Conservation (phyloP, 2,329 filamentous ascomycete species). For the Alternaria incomplexa region DNA sequence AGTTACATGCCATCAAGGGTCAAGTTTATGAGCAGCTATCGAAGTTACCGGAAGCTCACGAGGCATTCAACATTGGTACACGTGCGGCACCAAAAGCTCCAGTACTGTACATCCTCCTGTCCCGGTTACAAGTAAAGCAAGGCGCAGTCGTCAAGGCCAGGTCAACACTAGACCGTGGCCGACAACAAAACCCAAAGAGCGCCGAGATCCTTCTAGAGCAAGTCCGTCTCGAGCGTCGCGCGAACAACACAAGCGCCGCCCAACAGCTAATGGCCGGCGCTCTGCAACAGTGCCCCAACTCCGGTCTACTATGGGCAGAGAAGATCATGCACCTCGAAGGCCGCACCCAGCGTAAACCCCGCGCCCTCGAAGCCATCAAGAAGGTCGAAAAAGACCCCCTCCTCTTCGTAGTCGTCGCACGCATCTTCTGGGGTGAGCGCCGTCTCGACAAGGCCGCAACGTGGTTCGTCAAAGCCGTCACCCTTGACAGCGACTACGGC, state of each 20-base stretch:
- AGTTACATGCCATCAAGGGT: constrained; percentile 98
- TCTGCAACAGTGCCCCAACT: constrained; percentile 87
- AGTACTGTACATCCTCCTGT: constrained; percentile 86
- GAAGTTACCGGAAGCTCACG: constrained; percentile 82
- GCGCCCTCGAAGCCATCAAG: constrained; percentile 92
- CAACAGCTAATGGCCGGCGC: constrained; percentile 93
- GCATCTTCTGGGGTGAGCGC: constrained; percentile 95
- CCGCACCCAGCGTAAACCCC: constrained; percentile 89
- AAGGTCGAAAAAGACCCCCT: constrained; percentile 92
- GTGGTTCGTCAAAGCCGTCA: constrained; percentile 96
- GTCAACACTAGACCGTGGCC: constrained; percentile 88
- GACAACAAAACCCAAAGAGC: constrained; percentile 84
- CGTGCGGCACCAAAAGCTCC: constrained; percentile 85
- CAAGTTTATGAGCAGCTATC: constrained; percentile 90
- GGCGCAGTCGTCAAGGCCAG: constrained; percentile 90
- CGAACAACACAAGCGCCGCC: constrained; percentile 81
- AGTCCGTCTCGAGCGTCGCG: constrained; percentile 89
- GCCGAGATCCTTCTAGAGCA: constrained; percentile 89
- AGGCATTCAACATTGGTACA: constrained; percentile 87
- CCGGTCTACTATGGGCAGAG: constrained; percentile 88
- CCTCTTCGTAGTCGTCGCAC: constrained; percentile 87
- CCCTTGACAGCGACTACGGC: constrained; percentile 83
- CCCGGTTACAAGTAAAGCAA: constrained; percentile 82
- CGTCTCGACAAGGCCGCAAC: constrained; percentile 91
- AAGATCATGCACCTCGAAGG: constrained; percentile 94